Percentiles rank a stretch among this genome's conserved stretches.
Evolutionary conservation across 2,329 filamentous ascomycete species (phyloP).

Genomic region (Epicoccum sorghinum): DNA sequence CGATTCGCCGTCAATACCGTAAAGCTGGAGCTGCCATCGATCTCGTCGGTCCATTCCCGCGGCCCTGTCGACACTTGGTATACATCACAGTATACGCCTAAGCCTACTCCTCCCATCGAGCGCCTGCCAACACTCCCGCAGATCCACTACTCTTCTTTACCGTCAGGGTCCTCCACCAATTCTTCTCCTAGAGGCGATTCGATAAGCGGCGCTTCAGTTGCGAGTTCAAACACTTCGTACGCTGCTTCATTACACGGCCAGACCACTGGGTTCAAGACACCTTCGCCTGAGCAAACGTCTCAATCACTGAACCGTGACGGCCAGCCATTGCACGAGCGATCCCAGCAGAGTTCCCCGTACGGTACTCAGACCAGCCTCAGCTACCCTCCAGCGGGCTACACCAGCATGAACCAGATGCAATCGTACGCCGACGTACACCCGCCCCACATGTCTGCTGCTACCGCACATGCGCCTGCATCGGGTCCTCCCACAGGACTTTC

Average conservation of each 20-base stretch:
- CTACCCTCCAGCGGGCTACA: slow-evolving; percentile 48
- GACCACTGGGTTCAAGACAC: slow-evolving; percentile 71
- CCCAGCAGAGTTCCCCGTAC: slow-evolving; percentile 49
- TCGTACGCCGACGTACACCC: slow-evolving; percentile 85
- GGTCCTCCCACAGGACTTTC: slow-evolving; percentile 74
- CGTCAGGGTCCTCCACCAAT: slow-evolving; percentile 67
- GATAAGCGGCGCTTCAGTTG: slow-evolving; percentile 65
- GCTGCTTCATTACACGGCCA: slow-evolving; percentile 61
- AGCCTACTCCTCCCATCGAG: slow-evolving; percentile 72
- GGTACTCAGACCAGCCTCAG: slow-evolving; percentile 47
- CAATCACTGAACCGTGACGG: slow-evolving; percentile 48
- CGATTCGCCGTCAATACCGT: slow-evolving; percentile 63
- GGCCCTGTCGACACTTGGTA: slow-evolving; percentile 76
- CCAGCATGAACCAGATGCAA: slow-evolving; percentile 80
- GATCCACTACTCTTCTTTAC: slow-evolving; percentile 61
- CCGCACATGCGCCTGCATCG: slow-evolving; percentile 75
- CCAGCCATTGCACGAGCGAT: slow-evolving; percentile 46
- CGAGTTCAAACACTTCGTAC: slow-evolving; percentile 62
- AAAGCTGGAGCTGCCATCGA: slow-evolving; percentile 94
- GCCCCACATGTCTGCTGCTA: slow-evolving; percentile 77
- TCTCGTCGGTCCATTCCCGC: slow-evolving; percentile 82
- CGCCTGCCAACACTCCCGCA: slow-evolving; percentile 74
- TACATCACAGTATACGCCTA: slow-evolving; percentile 69
- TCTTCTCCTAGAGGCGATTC: slow-evolving; percentile 79
- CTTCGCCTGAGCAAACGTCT: slow-evolving; percentile 71